Conservation (phyloP, 495 filamentous ascomycete species). For the Xylaria scruposa region DNA sequence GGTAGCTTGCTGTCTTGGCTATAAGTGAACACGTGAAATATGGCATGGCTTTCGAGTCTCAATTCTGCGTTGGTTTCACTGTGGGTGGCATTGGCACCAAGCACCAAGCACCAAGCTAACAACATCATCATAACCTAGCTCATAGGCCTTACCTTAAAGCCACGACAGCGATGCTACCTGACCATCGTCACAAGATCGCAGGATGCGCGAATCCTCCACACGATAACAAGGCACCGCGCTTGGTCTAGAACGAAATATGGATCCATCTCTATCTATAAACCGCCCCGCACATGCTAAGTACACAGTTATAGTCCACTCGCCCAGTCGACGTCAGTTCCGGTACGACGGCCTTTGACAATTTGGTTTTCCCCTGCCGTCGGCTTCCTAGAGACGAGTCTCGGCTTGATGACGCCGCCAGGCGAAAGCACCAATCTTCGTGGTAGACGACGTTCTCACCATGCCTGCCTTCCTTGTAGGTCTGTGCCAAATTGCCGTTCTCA, state of each 20-base stretch:
- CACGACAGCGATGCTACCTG: slow-evolving; percentile 21
- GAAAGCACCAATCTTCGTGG: slow-evolving; percentile 41
- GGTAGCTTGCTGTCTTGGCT: slow-evolving; percentile 10
- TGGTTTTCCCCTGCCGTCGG: slow-evolving; percentile 1
- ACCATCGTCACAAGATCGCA: slow-evolving; percentile 18
- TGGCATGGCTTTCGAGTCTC: slow-evolving; percentile 7
- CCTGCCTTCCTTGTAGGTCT: slow-evolving; percentile 55
- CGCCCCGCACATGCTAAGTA: slow-evolving; percentile 21
- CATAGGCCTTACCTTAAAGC: not conserved
- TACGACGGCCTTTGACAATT: not conserved
- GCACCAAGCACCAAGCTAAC: slow-evolving; percentile 13
- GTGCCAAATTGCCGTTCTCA: slow-evolving; percentile 21
- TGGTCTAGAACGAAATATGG: slow-evolving; percentile 24
- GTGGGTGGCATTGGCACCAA: not conserved
- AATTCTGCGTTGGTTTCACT: not conserved
- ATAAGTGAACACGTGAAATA: slow-evolving; percentile 12
- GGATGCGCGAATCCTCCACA: slow-evolving; percentile 21
- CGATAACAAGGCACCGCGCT: slow-evolving; percentile 19
- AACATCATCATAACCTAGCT: slow-evolving; percentile 5
- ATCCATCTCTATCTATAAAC: slow-evolving; percentile 16
- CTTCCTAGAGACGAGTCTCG: slow-evolving; percentile 10
- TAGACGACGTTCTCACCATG: slow-evolving; percentile 54
- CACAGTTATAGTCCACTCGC: slow-evolving; percentile 18
- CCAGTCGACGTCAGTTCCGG: slow-evolving; percentile 15
- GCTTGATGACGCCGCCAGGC: slow-evolving; percentile 42